phyloP scores from a whole-genome alignment of 331 rosid species.

The Telfairia occidentalis region DNA sequence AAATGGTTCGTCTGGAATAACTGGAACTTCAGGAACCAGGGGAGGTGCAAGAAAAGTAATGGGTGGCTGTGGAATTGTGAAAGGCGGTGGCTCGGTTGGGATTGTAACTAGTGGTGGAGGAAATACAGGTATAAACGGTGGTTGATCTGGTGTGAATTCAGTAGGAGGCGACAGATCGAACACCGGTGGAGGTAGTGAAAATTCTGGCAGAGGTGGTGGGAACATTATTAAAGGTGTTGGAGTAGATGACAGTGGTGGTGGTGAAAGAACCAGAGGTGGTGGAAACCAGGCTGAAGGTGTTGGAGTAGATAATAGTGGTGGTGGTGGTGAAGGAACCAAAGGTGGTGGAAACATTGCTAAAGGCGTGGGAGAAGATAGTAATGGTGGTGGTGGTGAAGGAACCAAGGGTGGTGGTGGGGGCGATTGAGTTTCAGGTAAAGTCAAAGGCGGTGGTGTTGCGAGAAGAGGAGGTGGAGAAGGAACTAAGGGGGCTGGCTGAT shows the following conservation, averaged over 20 bases:
- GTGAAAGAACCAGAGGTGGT: conserved; percentile 5
- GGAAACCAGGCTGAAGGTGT: conserved; percentile 4
- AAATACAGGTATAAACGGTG: conserved; percentile 1
- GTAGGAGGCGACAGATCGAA: background rate
- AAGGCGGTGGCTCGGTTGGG: conserved; percentile 15
- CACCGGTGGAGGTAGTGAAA: conserved; percentile 1
- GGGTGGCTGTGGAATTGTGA: conserved; percentile 23
- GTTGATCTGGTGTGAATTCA: conserved; percentile 6
- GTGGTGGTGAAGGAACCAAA: conserved; percentile 6
- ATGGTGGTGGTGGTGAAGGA: conserved; percentile 4
- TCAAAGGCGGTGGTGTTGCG: background rate
- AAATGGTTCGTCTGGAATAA: conserved; percentile 28
- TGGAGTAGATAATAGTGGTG: background rate
- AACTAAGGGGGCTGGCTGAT: background rate
- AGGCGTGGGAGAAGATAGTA: background rate
- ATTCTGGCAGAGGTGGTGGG: background rate
- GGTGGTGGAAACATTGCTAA: background rate
- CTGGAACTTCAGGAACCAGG: conserved; percentile 24
- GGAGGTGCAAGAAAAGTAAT: conserved; percentile 32
- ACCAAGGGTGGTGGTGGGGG: conserved; percentile 11
- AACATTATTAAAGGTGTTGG: background rate
- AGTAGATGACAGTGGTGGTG: background rate
- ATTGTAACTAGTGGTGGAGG: conserved; percentile 7
- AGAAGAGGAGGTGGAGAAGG: conserved; percentile 8
- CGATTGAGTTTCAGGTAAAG: background rate